Conservation (phyloP, 495 filamentous ascomycete species). For the Penicillium goetzii region DNA sequence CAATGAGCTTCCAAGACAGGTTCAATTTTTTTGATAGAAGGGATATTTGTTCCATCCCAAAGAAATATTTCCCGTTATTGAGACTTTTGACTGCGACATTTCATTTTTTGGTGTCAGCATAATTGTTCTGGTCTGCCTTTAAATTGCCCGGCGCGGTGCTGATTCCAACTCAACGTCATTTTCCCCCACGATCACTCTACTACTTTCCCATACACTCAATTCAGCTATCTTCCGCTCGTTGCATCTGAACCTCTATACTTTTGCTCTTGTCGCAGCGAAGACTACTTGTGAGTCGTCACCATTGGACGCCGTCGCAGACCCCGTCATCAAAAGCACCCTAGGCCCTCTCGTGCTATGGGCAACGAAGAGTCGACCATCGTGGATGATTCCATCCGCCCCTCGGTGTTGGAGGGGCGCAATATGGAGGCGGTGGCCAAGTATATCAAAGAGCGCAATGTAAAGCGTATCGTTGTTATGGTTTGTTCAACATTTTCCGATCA, state of each 20-base stretch:
- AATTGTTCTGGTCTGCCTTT: slow-evolving; percentile 3
- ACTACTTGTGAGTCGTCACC: slow-evolving; percentile 15
- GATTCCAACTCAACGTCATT: slow-evolving; percentile 31
- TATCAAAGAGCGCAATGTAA: slow-evolving; percentile 68
- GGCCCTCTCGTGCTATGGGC: slow-evolving; percentile 59
- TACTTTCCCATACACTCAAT: not conserved
- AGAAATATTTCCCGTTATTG: not conserved
- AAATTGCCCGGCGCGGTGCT: slow-evolving; percentile 11
- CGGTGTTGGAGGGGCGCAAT: slow-evolving; percentile 66
- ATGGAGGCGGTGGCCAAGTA: slow-evolving; percentile 74
- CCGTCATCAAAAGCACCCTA: slow-evolving; percentile 29
- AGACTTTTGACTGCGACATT: not conserved
- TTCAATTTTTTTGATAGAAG: slow-evolving; percentile 7
- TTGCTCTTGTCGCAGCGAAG: not conserved
- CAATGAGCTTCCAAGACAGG: slow-evolving; percentile 2
- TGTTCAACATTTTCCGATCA: not conserved
- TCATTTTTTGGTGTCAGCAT: not conserved
- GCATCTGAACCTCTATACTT: not conserved
- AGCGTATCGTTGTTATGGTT: slow-evolving; percentile 79
- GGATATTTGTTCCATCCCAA: slow-evolving; percentile 7
- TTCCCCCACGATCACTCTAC: slow-evolving; percentile 7
- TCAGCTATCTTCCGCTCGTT: not conserved
- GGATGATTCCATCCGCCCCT: slow-evolving; percentile 64
- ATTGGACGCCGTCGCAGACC: slow-evolving; percentile 45
- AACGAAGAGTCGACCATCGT: slow-evolving; percentile 67